Evolutionary conservation across 2,329 filamentous ascomycete species (phyloP), one percentile per base, ranked within the genome.

Genomic region (Microcyclosporella mali): DNA sequence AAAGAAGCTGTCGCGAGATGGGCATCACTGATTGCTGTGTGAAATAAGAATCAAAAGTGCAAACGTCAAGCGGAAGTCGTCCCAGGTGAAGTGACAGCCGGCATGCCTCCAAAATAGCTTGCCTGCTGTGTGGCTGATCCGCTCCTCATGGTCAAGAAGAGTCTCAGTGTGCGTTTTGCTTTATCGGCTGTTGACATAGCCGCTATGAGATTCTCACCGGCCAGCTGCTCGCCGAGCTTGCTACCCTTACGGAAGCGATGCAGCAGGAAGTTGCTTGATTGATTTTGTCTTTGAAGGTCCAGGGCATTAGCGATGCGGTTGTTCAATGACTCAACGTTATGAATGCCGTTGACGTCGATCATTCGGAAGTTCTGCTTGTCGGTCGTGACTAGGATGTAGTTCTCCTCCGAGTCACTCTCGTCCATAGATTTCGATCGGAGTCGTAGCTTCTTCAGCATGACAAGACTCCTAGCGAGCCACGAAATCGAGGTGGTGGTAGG

Each of bases 371-470:
- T 10, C 30, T 41, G 36, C 28, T 40, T 35, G 29, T 35, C 35
- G 34, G 34, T 25, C 8, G 40, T 37, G 6, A 42, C 36, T 31
- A 42, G 42, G 34, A 46, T 43, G 31, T 30, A 34, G 12, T 43
- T 42, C 12, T 43, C 39, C 12, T 32, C 10, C 14, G n/a, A 3
- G 11, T 16, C 33, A 6, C 18, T 18, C 6, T 16, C 33, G 10
- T 34, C 33, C 8, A 17, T n/a, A 12, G 12, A 32, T 12, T 32
- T 32, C 4, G 30, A 14, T 12, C 30, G 30, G 6, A 32, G 30
- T 6, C 15, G 30, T 6, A 32, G 30, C 30, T 32, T 32, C n/a
- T 16, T n/a, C 14, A 34, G 18, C 33, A 34, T 34, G 16, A 34
- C 14, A 8, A 34, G 33, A 15, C 14, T 34, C 33, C 18, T 34